Conservation (phyloP, 2,329 filamentous ascomycete species). For the Penicillium expansum region DNA sequence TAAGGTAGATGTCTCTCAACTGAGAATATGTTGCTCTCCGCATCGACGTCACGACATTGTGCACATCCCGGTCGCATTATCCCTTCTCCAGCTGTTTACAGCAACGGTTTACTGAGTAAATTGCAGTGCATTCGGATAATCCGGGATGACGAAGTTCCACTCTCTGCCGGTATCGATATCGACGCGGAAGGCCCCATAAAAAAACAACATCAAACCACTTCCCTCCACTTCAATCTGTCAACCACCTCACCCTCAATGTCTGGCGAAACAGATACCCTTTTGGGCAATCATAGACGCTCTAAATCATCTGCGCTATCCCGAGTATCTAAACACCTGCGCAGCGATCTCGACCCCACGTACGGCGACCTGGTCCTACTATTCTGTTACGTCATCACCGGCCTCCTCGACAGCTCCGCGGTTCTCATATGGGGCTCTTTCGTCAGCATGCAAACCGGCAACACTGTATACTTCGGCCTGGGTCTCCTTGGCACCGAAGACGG, state of each 20-base stretch:
- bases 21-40: neutral
- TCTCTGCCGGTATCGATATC: neutral
- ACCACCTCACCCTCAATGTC: neutral
- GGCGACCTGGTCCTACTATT: conserved; percentile 67
- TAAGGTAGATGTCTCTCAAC: neutral
- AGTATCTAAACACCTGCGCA: conserved; percentile 8
- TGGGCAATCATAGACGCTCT: neutral
- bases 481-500: conserved; percentile 52
- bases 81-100: neutral
- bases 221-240: neutral
- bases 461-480: conserved; percentile 73
- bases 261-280: conserved; percentile 14
- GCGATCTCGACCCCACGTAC: conserved; percentile 59
- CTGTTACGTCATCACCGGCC: conserved; percentile 73
- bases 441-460: conserved; percentile 84
- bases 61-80: neutral
- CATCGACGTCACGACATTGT: neutral
- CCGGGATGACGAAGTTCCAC: neutral
- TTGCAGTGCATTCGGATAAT: neutral
- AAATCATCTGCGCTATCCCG: neutral
- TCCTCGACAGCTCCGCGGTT: conserved; percentile 73
- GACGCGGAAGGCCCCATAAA: neutral
- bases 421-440: conserved; percentile 78
- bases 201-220: neutral
- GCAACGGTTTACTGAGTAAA: neutral